Conservation (phyloP, 2,329 filamentous ascomycete species). For the Calcarisporium arbuscula region DNA sequence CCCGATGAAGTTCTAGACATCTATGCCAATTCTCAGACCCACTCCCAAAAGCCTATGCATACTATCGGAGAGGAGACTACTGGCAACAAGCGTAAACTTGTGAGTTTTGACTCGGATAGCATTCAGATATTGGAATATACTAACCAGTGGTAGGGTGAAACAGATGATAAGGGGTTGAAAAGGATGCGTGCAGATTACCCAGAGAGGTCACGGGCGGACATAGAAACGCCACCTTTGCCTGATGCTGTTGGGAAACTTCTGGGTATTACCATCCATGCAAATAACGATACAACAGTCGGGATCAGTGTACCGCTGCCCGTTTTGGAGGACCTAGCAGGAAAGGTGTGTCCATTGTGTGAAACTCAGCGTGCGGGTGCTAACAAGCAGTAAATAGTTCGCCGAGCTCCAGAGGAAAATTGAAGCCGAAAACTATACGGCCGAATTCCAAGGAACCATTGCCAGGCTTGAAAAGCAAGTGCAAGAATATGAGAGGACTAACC, state of each 20-base stretch:
- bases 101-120: slow-evolving; percentile 28
- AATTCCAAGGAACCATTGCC: slow-evolving; percentile 35
- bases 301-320: slow-evolving; percentile 22
- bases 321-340: slow-evolving; percentile 32
- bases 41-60: slow-evolving; percentile 20
- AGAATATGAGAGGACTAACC: slow-evolving; percentile 37
- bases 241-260: slow-evolving; percentile 25
- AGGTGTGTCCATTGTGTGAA: slow-evolving; percentile 27
- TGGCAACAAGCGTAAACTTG: slow-evolving; percentile 42
- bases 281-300: slow-evolving; percentile 8
- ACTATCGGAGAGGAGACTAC: slow-evolving; percentile 14
- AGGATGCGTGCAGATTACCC: slow-evolving; percentile 20
- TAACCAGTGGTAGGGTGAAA: slow-evolving; percentile 20
- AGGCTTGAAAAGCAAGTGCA: slow-evolving; percentile 39
- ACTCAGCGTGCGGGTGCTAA: not conserved
- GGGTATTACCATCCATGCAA: slow-evolving; percentile 12
- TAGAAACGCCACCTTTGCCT: slow-evolving; percentile 23
- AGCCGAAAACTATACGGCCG: slow-evolving; percentile 22
- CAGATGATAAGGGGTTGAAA: slow-evolving; percentile 22
- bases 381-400: slow-evolving; percentile 20
- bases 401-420: slow-evolving; percentile 21
- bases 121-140: not conserved
- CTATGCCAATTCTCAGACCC: slow-evolving; percentile 33
- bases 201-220: slow-evolving; percentile 12
- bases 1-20: slow-evolving; percentile 44